These are phyloP conservation scores for Violaceomyces palustris DNA, from an alignment of 1,284 basidiomycete species.

Conservation along the genomic window DNA sequence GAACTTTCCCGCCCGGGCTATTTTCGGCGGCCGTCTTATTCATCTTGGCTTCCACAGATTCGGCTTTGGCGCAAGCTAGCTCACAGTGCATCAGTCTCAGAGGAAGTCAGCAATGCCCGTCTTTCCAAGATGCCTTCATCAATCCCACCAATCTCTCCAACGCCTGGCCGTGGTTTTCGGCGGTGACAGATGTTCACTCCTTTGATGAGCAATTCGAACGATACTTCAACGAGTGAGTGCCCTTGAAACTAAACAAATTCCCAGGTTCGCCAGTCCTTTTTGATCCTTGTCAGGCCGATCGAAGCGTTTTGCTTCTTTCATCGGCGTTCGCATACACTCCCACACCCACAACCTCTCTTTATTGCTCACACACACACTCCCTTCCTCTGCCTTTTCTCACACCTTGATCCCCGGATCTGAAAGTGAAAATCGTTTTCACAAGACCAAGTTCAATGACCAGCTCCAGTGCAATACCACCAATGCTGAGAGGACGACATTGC, in stretches of 20 bases:
- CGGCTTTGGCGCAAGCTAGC: too few species aligned
- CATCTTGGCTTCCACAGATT: too few species aligned
- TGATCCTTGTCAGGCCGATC: too few species aligned
- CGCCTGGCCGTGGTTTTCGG: conserved; percentile 51
- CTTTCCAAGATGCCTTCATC: conserved; percentile 45
- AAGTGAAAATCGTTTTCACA: conserved; percentile 46
- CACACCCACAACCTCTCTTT: neutral
- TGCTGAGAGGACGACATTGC: conserved; percentile 35
- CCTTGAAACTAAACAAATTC: too few species aligned
- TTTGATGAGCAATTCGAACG: conserved; percentile 53
- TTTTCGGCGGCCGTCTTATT: too few species aligned
- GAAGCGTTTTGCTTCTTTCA: neutral
- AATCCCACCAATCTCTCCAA: conserved; percentile 52
- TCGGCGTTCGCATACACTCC: neutral
- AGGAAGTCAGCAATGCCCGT: conserved; percentile 35
- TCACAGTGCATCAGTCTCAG: conserved; percentile 36
- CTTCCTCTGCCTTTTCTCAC: too few species aligned
- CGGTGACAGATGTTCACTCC: conserved; percentile 52
- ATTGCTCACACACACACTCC: neutral
- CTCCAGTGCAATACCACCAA: conserved; percentile 40
- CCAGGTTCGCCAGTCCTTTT: too few species aligned
- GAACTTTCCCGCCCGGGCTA: too few species aligned
- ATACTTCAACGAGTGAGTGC: conserved; percentile 52
- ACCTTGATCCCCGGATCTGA: too few species aligned
- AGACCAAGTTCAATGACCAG: conserved; percentile 26